Evolutionary conservation across 768 basidiomycete species (phyloP).

Genomic region (Boletus sp.): DNA sequence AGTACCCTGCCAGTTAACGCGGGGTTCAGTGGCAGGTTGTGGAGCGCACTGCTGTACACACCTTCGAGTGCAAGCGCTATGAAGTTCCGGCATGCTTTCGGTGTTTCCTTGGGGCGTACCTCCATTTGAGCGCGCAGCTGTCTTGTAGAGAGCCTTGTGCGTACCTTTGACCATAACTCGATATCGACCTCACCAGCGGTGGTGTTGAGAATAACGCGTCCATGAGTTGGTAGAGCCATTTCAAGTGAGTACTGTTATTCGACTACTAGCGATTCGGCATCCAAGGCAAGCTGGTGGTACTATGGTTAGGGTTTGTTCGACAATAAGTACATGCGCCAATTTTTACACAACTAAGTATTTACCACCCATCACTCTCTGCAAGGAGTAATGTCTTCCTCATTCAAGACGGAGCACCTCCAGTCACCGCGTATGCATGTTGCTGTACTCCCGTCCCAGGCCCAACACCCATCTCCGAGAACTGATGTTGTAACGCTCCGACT

Average conservation of each 20-base stretch:
- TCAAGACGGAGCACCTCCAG: slow-evolving; percentile 17
- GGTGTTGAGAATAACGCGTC: slow-evolving; percentile 83
- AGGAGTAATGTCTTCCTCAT: neutral
- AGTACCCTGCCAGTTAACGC: slow-evolving; percentile 63
- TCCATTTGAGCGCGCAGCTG: neutral
- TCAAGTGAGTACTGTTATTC: neutral
- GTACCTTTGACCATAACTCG: slow-evolving; percentile 89
- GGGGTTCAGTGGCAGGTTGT: slow-evolving; percentile 8
- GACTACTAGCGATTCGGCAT: too few relatives aligned
- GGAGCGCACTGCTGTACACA: slow-evolving; percentile 36
- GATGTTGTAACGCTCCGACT: slow-evolving; percentile 25
- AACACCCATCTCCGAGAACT: slow-evolving; percentile 32
- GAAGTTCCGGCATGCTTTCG: slow-evolving; percentile 91
- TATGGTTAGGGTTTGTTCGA: slow-evolving; percentile 23
- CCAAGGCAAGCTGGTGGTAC: neutral
- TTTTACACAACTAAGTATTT: neutral
- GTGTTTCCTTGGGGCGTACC: slow-evolving; percentile 64
- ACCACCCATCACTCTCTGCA: neutral
- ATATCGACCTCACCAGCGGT: slow-evolving; percentile 87
- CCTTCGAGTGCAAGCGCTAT: slow-evolving; percentile 87
- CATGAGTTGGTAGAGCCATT: slow-evolving; percentile 84
- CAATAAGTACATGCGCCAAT: neutral
- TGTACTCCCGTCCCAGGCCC: slow-evolving; percentile 19
- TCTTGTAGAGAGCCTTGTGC: slow-evolving; percentile 2
- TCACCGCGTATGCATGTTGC: slow-evolving; percentile 22